phyloP scores from a whole-genome alignment of 352 stramenopile species.

The Globisporangium recalcitrans region DNA sequence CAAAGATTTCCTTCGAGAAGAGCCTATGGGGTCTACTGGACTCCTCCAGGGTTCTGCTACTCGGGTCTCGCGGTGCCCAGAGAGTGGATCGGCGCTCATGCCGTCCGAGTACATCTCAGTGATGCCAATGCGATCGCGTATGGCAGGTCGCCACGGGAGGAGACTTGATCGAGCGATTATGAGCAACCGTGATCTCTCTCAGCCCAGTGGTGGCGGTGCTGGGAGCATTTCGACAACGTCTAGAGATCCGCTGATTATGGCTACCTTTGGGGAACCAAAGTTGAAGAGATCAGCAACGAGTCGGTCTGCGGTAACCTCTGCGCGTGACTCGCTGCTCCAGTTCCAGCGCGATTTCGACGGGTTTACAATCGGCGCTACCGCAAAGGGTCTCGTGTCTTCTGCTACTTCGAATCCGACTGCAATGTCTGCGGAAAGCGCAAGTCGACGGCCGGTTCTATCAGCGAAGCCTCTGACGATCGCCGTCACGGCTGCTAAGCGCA shows the following conservation, averaged over 20 bases:
- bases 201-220: neutral
- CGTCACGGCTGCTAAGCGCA: slow-evolving; percentile 29
- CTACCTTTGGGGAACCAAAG: neutral
- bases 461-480: slow-evolving; percentile 23
- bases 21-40: slow-evolving; percentile 54
- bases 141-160: neutral
- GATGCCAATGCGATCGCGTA: slow-evolving; percentile 33
- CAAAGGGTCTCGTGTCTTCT: neutral
- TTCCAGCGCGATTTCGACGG: slow-evolving; percentile 12
- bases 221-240: neutral
- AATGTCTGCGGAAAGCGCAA: neutral
- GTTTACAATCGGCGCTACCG: neutral
- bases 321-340: slow-evolving; percentile 12
- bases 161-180: neutral
- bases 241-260: neutral
- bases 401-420: neutral
- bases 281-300: neutral
- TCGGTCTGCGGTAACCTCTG: slow-evolving; percentile 1
- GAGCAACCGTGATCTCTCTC: neutral
- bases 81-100: slow-evolving; percentile 61
- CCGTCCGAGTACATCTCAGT: slow-evolving; percentile 67
- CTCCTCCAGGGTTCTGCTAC: slow-evolving; percentile 37
- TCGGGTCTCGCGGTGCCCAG: slow-evolving; percentile 40
- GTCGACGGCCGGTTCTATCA: slow-evolving; percentile 6
- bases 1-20: slow-evolving; percentile 51